Evolutionary conservation across 2,329 filamentous ascomycete species (phyloP), one percentile per base, ranked within the genome.

Genomic region (Fusarium scirpi): DNA sequence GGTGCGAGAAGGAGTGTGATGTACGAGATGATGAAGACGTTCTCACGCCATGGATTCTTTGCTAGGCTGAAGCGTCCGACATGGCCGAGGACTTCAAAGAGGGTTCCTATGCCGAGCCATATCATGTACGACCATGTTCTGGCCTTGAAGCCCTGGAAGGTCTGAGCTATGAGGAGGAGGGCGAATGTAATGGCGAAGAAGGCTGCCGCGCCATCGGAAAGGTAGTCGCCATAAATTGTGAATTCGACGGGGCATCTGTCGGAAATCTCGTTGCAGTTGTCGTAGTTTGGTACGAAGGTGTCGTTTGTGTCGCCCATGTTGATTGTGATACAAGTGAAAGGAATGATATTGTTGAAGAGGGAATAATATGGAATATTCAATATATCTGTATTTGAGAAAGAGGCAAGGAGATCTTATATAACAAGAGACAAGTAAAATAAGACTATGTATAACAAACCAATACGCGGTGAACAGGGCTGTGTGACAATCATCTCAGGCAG

Each of bases 81-180:
- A 61, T 84, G 84, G n/a, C 83, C 83, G 7, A 81, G 69, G 16
- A 77, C 59, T 69, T 85, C 83, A 32, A 80, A 75, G 5, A 80
- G 62, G 10, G 79, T 81, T 11, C 82, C 83, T 8, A 82, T 72
- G 18, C 72, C 78, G 12, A 77, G 54, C 61, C 67, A 72, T 15
- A 82, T 75, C 40, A 81, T 80, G 64, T 79, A 76, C 1, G 80
- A 81, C 73, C 83, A 85, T 6, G 79, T 79, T 32, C 76, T 77
- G 34, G 78, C 79, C 11, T 73, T 72, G 15, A 79, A 64, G 2
- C 77, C 80, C 3, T 82, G 65, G 30, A 74, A 64, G 18, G 78
- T 48, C 53, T 82, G 80, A 8, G 71, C 72, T 52, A 81, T 47
- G 25, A 79, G 65, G 46, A 78, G 73, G n/a, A 81, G 24, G 22